These are phyloP conservation scores for Austroboletus festivus DNA, from an alignment of 768 basidiomycete species.

Conservation along the genomic window DNA sequence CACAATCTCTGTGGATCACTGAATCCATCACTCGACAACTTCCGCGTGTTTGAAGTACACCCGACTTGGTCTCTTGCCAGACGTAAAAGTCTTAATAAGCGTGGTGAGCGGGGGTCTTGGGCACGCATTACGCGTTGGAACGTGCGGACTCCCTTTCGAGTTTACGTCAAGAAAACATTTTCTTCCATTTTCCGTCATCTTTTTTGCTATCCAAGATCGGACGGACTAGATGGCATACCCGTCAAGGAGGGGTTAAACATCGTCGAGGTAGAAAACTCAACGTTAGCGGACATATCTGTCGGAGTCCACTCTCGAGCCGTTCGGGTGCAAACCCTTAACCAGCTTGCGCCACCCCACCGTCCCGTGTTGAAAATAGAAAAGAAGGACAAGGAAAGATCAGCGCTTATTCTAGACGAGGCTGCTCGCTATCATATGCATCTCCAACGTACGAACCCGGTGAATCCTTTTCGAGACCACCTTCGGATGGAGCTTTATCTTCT, in stretches of 20 bases:
- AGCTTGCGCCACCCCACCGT: slow-evolving; percentile 36
- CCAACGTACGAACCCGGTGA: slow-evolving; percentile 45
- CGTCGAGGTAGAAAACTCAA: slow-evolving; percentile 42
- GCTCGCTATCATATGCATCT: slow-evolving; percentile 61
- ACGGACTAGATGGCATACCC: slow-evolving; percentile 29
- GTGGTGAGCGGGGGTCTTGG: slow-evolving; percentile 47
- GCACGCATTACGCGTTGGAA: slow-evolving; percentile 55
- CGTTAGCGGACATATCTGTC: slow-evolving; percentile 51
- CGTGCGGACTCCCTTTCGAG: slow-evolving; percentile 50
- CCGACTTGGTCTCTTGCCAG: slow-evolving; percentile 58
- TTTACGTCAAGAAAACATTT: slow-evolving; percentile 48
- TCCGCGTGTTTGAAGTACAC: slow-evolving; percentile 51
- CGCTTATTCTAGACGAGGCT: slow-evolving; percentile 51
- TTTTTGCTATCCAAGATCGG: slow-evolving; percentile 33
- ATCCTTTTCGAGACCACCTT: slow-evolving; percentile 46
- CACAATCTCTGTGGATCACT: slow-evolving; percentile 59
- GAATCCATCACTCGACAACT: slow-evolving; percentile 50
- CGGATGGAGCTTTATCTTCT: slow-evolving; percentile 52
- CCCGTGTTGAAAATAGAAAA: slow-evolving; percentile 39
- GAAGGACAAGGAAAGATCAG: slow-evolving; percentile 31
- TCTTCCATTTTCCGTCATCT: slow-evolving; percentile 48
- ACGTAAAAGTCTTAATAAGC: slow-evolving; percentile 33
- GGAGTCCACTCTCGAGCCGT: slow-evolving; percentile 39
- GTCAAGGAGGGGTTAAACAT: slow-evolving; percentile 43
- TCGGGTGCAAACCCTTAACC: slow-evolving; percentile 45